Conservation (phyloP, 2,329 filamentous ascomycete species). For the Trichophyton rubrum region DNA sequence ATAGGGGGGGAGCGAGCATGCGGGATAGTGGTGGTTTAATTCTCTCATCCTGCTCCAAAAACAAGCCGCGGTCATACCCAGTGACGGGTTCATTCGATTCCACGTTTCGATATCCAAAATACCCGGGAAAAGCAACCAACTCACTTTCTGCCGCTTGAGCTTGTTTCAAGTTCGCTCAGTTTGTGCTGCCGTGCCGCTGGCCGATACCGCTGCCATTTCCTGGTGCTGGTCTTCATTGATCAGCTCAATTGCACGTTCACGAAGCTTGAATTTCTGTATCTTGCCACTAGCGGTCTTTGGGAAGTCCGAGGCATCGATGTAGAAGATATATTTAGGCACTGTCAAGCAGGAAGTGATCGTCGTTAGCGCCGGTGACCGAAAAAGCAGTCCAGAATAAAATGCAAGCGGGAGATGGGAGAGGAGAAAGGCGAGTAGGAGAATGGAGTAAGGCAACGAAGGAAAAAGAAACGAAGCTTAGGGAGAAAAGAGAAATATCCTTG, state of each 20-base stretch:
- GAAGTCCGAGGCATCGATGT: slow-evolving; percentile 53
- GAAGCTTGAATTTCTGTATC: slow-evolving; percentile 86
- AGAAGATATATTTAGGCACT: slow-evolving; percentile 85
- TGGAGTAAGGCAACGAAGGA: background rate
- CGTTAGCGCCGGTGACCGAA: background rate
- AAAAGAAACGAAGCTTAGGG: background rate
- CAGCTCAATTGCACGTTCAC: slow-evolving; percentile 48
- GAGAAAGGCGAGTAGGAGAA: background rate
- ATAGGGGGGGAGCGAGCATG: no score
- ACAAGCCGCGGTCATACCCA: background rate
- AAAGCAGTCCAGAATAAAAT: background rate
- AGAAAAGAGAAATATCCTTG: background rate
- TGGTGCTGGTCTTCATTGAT: slow-evolving; percentile 25
- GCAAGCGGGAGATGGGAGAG: background rate
- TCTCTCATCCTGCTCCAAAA: background rate
- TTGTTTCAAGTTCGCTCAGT: background rate
- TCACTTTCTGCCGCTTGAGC: background rate
- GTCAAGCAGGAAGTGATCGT: slow-evolving; percentile 2
- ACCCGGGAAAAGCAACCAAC: background rate
- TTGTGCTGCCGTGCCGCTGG: background rate
- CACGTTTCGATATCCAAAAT: background rate
- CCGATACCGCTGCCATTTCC: no score
- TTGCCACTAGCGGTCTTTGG: slow-evolving; percentile 95
- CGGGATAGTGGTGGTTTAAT: background rate
- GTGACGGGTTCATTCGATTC: background rate